phyloP scores from a whole-genome alignment of 2,329 filamentous ascomycete genomes.

The Aspergillus sp. region DNA sequence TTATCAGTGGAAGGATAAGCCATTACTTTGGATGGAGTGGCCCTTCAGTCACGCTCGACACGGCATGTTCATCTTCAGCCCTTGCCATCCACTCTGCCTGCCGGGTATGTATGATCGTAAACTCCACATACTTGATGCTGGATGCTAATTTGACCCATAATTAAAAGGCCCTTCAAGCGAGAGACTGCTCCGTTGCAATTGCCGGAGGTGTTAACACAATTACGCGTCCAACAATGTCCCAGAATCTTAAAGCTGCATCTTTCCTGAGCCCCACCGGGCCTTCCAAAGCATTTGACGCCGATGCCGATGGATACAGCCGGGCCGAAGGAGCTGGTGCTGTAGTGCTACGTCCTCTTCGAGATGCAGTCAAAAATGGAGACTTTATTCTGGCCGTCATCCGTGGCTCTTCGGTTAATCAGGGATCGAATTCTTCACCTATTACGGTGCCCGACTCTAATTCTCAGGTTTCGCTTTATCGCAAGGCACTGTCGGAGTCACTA shows the following conservation, averaged over 20 bases:
- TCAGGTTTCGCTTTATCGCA: slow-evolving; percentile 9
- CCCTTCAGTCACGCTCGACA: slow-evolving; percentile 1
- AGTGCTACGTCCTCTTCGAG: slow-evolving; percentile 13
- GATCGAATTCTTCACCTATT: slow-evolving; percentile 11
- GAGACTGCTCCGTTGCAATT: slow-evolving; percentile 2
- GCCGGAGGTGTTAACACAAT: slow-evolving; percentile 3
- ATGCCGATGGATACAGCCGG: slow-evolving; percentile 22
- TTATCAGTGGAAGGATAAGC: slow-evolving; percentile 20
- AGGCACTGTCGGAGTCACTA: slow-evolving; percentile 3
- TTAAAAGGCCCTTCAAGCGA: neutral
- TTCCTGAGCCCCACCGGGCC: slow-evolving; percentile 2
- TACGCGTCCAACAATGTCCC: neutral
- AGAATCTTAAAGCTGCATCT: slow-evolving; percentile 3
- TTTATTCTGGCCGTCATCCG: slow-evolving; percentile 15
- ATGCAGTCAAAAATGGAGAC: slow-evolving; percentile 15
- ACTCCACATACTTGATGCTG: neutral
- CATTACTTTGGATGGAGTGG: neutral
- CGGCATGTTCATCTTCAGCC: slow-evolving; percentile 1
- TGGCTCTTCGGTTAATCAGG: slow-evolving; percentile 15
- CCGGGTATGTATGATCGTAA: neutral
- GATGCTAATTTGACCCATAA: neutral
- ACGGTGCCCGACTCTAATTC: slow-evolving; percentile 13
- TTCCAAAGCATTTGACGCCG: slow-evolving; percentile 4
- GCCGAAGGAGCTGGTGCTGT: slow-evolving; percentile 17
- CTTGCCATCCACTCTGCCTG: slow-evolving; percentile 1